Evolutionary conservation across 768 basidiomycete species (phyloP), one percentile per base, ranked within the genome.

Genomic region (Vararia minispora): DNA sequence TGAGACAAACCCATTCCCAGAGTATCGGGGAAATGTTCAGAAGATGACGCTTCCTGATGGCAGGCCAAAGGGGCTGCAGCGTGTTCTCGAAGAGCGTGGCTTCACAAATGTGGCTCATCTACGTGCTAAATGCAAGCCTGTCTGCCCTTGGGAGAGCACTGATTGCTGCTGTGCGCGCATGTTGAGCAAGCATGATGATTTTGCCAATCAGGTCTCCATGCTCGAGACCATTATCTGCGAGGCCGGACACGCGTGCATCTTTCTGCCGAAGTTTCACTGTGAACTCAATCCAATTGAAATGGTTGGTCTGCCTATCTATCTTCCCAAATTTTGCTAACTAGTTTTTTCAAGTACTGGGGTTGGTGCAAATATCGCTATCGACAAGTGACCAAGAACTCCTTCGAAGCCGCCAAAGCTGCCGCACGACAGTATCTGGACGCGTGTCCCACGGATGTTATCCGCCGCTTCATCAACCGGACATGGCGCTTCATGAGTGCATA

Each of bases 231-330:
- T 52, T 10, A 62, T 63, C 41, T 45, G 43, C 29, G 42, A 39
- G 12, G 41, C 50, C 4, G 59, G 65, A 5, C 63, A 67, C 48
- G 35, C 52, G 23, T 61, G 57, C 38, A 55, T 66, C 23, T 67
- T 69, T 45, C 46, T 63, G 3, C 62, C 61, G 1, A 69, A 68
- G 47, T 68, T 65, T 47, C 63, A 69, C 35, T 67, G 64, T 48
- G 60, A 70, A 48, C 52, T 68, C 3, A 69, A 69, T 49, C 61
- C 62, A 12, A 70, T 70, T 50, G 65, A 69, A 50, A 63, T 66
- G 59, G 59, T 58, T 40, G 40, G 58, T 43, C 13, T 27, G 35
- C 17, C 28, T 37, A 17, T 33, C 35, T 20, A 13, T 26, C 16
- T 31, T 14, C 13, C 23, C 12, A 27, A 7, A 33, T 11, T 8